Percentiles rank a stretch among this genome's conserved stretches.
These are phyloP conservation scores for Populus hybrid DNA, from an alignment of 441 rosid species.

Conservation along the genomic window DNA sequence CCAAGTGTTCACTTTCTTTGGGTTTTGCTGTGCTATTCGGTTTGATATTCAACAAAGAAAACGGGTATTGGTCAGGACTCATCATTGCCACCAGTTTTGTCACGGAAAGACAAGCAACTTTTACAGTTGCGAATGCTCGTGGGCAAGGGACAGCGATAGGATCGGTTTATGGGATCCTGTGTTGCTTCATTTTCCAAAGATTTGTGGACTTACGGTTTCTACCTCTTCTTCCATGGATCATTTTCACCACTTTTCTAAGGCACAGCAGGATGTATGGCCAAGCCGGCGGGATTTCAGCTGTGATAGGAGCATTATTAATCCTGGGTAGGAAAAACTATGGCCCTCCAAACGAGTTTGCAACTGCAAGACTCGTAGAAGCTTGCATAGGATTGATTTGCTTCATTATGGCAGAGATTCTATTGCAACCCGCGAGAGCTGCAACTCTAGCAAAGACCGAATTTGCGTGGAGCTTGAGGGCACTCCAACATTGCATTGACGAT, in stretches of 20 bases:
- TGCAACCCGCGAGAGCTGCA: conserved; percentile 55
- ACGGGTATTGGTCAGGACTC: conserved; percentile 81
- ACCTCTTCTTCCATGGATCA: conserved; percentile 71
- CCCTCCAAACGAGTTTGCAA: conserved; percentile 59
- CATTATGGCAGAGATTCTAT: conserved; percentile 43
- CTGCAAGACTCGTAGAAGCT: conserved; percentile 58
- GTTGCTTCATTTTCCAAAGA: conserved; percentile 49
- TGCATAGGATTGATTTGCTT: conserved; percentile 62
- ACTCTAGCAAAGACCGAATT: conserved; percentile 56
- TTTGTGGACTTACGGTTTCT: conserved; percentile 46
- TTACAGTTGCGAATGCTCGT: conserved; percentile 63
- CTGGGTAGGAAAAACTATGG: conserved; percentile 69
- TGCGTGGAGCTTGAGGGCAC: conserved; percentile 34
- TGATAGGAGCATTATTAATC: conserved; percentile 61
- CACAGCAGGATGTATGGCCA: conserved; percentile 74
- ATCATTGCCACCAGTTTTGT: conserved; percentile 67
- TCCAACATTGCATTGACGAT: conserved; percentile 31
- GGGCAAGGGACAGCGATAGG: conserved; percentile 82
- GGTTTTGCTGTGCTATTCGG: conserved; percentile 78
- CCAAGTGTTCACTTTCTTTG: conserved; percentile 65
- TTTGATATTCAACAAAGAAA: conserved; percentile 42
- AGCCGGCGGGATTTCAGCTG: conserved; percentile 63
- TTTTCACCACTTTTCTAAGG: conserved; percentile 56
- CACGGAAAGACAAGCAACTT: conserved; percentile 60
- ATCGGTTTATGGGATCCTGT: conserved; percentile 65